Evolutionary conservation across 495 filamentous ascomycete genomes (phyloP).

Genomic region (Coniosporium apollinis): DNA sequence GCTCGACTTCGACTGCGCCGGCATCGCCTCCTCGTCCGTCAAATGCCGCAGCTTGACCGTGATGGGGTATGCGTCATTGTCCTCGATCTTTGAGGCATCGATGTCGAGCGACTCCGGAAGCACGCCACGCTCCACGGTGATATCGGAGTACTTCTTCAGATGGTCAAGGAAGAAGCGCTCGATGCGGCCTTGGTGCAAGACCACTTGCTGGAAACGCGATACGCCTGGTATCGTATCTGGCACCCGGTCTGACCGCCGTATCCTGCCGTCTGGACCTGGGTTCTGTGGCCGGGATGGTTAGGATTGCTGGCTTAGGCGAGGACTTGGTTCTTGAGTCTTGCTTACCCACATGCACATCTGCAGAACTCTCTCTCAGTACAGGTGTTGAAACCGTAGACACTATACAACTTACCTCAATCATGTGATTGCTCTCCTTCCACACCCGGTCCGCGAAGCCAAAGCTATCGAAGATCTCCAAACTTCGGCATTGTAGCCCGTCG

Average conservation of each 20-base stretch:
- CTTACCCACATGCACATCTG: constrained; percentile 23
- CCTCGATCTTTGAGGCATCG: constrained; percentile 26
- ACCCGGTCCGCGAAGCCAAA: constrained; percentile 45
- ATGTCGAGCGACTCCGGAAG: constrained; percentile 13
- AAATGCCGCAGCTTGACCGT: constrained; percentile 18
- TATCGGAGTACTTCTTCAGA: constrained; percentile 15
- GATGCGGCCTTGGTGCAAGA: constrained; percentile 24
- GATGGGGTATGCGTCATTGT: constrained; percentile 34
- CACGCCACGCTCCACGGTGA: constrained; percentile 17
- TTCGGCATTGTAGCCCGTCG: constrained; percentile 42
- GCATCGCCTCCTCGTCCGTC: constrained; percentile 20
- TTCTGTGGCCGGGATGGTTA: constrained; percentile 12
- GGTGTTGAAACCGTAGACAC: too few species aligned
- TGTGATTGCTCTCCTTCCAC: constrained; percentile 41
- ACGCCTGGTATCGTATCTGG: constrained; percentile 34
- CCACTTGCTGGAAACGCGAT: constrained; percentile 26
- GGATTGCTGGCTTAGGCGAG: neutral
- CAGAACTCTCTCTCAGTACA: too few species aligned
- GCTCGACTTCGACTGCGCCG: constrained; percentile 18
- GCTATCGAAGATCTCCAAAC: constrained; percentile 47
- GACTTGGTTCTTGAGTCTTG: neutral
- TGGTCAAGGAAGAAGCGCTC: constrained; percentile 22
- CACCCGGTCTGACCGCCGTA: constrained; percentile 35
- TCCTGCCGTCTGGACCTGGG: constrained; percentile 30
- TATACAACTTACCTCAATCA: constrained; percentile 19